A percentile compares a stretch with the other conserved stretches of the same genome.
These are phyloP conservation scores for Cryptococcus jaspeensis DNA, from an alignment of 1,284 basidiomycete species.

Conservation along the genomic window DNA sequence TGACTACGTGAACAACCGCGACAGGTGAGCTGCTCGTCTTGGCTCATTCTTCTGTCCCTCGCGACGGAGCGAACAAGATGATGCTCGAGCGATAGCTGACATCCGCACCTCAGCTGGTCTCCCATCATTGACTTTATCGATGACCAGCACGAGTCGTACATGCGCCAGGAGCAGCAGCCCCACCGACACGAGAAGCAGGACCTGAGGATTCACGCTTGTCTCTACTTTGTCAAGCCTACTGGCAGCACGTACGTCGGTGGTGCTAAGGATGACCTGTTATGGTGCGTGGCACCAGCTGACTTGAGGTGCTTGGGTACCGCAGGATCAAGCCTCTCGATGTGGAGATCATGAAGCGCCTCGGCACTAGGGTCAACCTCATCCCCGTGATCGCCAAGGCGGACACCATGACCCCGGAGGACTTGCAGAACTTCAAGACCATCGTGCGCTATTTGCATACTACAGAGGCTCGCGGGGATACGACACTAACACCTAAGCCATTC, in stretches of 20 bases:
- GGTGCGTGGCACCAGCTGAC: not conserved
- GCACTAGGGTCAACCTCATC: slow-evolving; percentile 93
- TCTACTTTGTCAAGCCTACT: slow-evolving; percentile 96
- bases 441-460: too few relatives aligned
- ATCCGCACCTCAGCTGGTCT: slow-evolving; percentile 63
- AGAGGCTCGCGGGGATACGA: slow-evolving; percentile 6
- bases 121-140: slow-evolving; percentile 99
- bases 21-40: slow-evolving; percentile 54
- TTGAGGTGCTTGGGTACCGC: not conserved
- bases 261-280: not conserved
- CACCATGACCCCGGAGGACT: slow-evolving; percentile 90
- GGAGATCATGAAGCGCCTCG: slow-evolving; percentile 97
- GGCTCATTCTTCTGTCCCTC: slow-evolving; percentile 6
- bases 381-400: slow-evolving; percentile 98
- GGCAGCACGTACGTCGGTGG: slow-evolving; percentile 82
- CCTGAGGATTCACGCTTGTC: slow-evolving; percentile 91
- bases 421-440: slow-evolving; percentile 88
- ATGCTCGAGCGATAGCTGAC: not conserved
- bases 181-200: slow-evolving; percentile 90
- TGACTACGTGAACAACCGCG: slow-evolving; percentile 97
- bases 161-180: slow-evolving; percentile 99
- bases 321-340: slow-evolving; percentile 91
- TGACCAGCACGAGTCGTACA: slow-evolving; percentile 98
- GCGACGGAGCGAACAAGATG: not conserved
- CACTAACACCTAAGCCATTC: not conserved